Evolutionary conservation across 345 rosid species (phyloP).

Genomic region (Cardamine resedifolia): DNA sequence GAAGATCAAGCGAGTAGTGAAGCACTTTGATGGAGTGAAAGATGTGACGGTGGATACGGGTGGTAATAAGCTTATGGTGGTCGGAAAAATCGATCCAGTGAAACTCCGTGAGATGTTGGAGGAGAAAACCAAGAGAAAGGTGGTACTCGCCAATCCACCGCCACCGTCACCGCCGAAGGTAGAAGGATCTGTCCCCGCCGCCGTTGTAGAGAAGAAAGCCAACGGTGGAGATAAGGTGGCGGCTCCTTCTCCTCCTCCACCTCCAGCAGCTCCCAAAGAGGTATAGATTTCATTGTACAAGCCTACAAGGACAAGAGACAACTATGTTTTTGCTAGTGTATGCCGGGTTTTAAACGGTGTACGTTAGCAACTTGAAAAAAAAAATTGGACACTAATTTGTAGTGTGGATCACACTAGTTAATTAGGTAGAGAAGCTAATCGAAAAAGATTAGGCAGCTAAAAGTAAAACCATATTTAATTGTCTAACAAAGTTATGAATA

Average conservation of each 20-base stretch:
- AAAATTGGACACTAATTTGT: neutral
- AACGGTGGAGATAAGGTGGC: slow-evolving; percentile 40
- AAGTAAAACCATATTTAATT: neutral
- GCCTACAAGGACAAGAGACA: neutral
- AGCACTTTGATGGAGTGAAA: slow-evolving; percentile 59
- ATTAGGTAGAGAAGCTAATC: slow-evolving; percentile 1
- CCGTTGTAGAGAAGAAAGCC: slow-evolving; percentile 40
- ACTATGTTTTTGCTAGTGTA: slow-evolving; percentile 8
- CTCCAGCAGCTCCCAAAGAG: slow-evolving; percentile 33
- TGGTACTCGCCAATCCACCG: slow-evolving; percentile 50
- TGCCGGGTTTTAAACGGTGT: neutral
- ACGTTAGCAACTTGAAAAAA: neutral
- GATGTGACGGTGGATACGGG: slow-evolving; percentile 54
- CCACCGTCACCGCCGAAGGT: slow-evolving; percentile 41
- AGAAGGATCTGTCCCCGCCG: neutral
- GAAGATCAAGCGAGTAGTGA: slow-evolving; percentile 53
- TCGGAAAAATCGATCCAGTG: slow-evolving; percentile 69
- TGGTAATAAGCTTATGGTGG: slow-evolving; percentile 63
- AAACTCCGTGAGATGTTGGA: slow-evolving; percentile 43
- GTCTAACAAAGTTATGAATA: neutral
- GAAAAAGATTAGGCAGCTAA: slow-evolving; percentile 7
- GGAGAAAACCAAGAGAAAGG: slow-evolving; percentile 59
- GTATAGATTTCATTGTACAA: slow-evolving; percentile 18
- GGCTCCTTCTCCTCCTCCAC: slow-evolving; percentile 37
- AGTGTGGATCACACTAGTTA: slow-evolving; percentile 11